These are phyloP conservation scores for Pistacia vera DNA, from an alignment of 345 rosid genomes.

Conservation along the genomic window DNA sequence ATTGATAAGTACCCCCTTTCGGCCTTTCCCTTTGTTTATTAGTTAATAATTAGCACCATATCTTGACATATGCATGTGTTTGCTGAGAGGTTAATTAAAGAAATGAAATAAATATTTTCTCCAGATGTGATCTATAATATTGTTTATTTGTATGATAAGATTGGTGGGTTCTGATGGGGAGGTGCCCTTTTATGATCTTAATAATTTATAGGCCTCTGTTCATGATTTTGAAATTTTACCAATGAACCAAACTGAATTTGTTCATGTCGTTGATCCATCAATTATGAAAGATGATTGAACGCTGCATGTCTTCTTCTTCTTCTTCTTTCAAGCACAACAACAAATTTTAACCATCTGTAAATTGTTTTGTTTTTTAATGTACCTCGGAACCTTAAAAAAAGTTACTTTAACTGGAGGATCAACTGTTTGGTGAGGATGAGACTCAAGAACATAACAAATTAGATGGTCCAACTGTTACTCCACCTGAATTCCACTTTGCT, in stretches of 20 bases:
- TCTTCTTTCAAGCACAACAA: not conserved
- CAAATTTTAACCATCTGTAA: too few relatives aligned
- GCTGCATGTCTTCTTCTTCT: not conserved
- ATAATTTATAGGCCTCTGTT: not conserved
- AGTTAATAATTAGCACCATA: constrained; percentile 3
- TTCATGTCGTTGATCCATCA: not conserved
- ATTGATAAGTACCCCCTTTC: not conserved
- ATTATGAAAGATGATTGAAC: not conserved
- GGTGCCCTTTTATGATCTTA: constrained; percentile 3
- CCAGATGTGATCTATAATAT: not conserved
- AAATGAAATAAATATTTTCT: not conserved
- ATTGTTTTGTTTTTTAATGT: too few relatives aligned
- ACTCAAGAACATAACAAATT: constrained; percentile 16
- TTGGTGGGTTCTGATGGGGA: not conserved
- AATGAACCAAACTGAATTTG: constrained; percentile 9
- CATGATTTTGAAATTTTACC: constrained; percentile 30
- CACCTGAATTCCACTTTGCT: constrained; percentile 16
- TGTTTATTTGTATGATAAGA: not conserved
- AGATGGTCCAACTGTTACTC: not conserved
- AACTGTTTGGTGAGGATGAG: constrained; percentile 24
- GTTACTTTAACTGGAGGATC: constrained; percentile 9
- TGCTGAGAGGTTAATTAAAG: not conserved
- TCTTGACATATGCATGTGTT: constrained; percentile 23
- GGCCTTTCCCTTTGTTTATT: not conserved
- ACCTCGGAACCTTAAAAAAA: not conserved